These are phyloP conservation scores for Lentinula aciculospora DNA, from an alignment of 768 basidiomycete species.

Conservation along the genomic window DNA sequence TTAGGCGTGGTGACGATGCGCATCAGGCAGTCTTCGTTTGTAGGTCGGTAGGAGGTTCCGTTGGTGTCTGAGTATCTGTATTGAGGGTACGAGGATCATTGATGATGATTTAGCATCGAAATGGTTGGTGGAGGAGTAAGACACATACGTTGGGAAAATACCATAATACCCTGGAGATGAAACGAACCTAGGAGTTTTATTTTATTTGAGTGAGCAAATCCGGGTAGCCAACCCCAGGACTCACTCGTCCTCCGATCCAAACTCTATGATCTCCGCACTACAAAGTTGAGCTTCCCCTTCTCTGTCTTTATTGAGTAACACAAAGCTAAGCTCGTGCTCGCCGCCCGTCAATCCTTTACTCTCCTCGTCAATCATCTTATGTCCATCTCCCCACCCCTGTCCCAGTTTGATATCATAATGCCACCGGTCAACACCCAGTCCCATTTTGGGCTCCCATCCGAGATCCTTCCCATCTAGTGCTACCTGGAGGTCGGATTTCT, in stretches of 20 bases:
- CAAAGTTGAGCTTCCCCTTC: constrained; percentile 68
- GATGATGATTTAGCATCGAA: background rate
- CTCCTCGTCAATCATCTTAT: background rate
- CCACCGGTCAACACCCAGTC: constrained; percentile 68
- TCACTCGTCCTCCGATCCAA: constrained; percentile 57
- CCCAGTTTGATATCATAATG: constrained; percentile 58
- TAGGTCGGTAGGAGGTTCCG: constrained; percentile 69
- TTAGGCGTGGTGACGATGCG: constrained; percentile 62
- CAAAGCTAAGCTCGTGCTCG: constrained; percentile 54
- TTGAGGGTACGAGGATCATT: background rate
- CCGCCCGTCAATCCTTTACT: constrained; percentile 35
- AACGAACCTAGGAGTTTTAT: constrained; percentile 62
- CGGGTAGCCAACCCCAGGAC: too few relatives aligned
- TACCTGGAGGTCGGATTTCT: constrained; percentile 44
- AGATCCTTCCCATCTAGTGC: constrained; percentile 58
- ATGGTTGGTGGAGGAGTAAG: background rate
- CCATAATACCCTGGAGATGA: constrained; percentile 52
- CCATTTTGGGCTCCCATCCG: constrained; percentile 47
- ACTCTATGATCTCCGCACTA: constrained; percentile 70
- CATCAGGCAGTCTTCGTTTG: constrained; percentile 82
- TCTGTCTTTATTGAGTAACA: constrained; percentile 37
- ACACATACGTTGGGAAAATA: constrained; percentile 66
- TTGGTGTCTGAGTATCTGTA: constrained; percentile 60
- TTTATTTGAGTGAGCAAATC: background rate
- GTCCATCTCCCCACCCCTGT: constrained; percentile 35